Conservation (phyloP, 1,139 yeast species). For the Cylindricascospora bacillispora region DNA sequence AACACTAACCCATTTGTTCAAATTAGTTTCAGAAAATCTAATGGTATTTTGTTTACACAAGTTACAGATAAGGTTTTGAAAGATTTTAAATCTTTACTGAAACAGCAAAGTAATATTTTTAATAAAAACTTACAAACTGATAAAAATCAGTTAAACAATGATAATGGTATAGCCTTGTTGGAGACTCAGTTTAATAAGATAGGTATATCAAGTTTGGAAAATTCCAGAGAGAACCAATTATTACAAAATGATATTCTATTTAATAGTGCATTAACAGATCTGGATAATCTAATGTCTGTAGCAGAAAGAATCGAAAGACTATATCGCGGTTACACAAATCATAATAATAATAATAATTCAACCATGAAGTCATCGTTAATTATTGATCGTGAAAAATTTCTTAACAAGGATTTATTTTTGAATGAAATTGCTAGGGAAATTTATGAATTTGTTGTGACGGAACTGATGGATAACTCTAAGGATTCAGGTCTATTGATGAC, state of each 20-base stretch:
- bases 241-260: slow-evolving; percentile 51
- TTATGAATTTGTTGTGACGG: slow-evolving; percentile 38
- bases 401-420: slow-evolving; percentile 22
- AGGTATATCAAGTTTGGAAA: slow-evolving; percentile 67
- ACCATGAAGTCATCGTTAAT: slow-evolving; percentile 9
- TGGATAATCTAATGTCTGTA: slow-evolving; percentile 63
- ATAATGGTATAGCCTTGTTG: slow-evolving; percentile 13
- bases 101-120: slow-evolving; percentile 16
- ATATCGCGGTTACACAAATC: slow-evolving; percentile 22
- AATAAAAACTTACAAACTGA: slow-evolving; percentile 26
- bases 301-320: slow-evolving; percentile 62
- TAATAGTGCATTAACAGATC: slow-evolving; percentile 60
- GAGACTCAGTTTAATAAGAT: slow-evolving; percentile 15
- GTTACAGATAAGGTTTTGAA: slow-evolving; percentile 34
- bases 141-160: slow-evolving; percentile 22
- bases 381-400: slow-evolving; percentile 28
- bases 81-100: slow-evolving; percentile 27
- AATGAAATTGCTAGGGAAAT: slow-evolving; percentile 40
- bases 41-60: slow-evolving; percentile 37
- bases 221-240: slow-evolving; percentile 42
- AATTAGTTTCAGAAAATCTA: slow-evolving; percentile 51
- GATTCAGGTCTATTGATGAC: slow-evolving; percentile 46
- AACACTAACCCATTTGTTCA: slow-evolving; percentile 32
- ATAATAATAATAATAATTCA: slow-evolving; percentile 1
- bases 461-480: slow-evolving; percentile 23